These are phyloP conservation scores for Apophysomyces variabilis DNA, from an alignment of 371 early-diverging fungal genomes.

Conservation along the genomic window DNA sequence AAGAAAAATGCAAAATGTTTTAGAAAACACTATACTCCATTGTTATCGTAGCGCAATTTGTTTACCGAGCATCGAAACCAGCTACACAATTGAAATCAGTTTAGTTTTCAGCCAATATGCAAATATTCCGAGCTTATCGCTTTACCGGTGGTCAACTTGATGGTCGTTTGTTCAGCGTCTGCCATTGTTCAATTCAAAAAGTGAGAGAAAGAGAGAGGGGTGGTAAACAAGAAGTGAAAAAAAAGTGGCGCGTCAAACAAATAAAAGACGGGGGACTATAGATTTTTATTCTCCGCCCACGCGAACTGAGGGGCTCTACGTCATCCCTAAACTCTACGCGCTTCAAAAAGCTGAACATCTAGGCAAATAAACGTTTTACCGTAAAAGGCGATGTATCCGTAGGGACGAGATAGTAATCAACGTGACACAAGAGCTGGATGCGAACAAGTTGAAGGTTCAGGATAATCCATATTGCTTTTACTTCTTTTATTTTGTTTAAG, in stretches of 20 bases:
- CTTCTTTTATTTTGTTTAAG: no score
- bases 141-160: slow-evolving; percentile 31
- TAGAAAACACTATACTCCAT: neutral
- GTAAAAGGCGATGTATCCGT: no score
- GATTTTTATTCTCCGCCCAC: no score
- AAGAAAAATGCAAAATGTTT: neutral
- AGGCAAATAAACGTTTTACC: no score
- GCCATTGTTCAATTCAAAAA: slow-evolving; percentile 20
- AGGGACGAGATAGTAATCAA: no score
- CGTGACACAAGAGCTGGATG: no score
- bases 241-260: slow-evolving; percentile 13
- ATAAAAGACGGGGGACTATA: neutral
- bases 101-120: neutral
- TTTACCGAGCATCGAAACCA: slow-evolving; percentile 31
- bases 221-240: slow-evolving; percentile 13
- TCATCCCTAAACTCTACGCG: no score
- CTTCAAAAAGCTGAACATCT: no score
- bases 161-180: slow-evolving; percentile 20
- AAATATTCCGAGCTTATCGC: neutral
- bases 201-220: slow-evolving; percentile 9
- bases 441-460: no score
- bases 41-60: neutral
- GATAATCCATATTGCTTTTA: no score
- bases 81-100: slow-evolving; percentile 13
- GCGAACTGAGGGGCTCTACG: no score